Percentiles rank a stretch among this genome's conserved stretches.
phyloP scores from a whole-genome alignment of 2,329 filamentous ascomycete genomes.

The Sarocladium strictum region DNA sequence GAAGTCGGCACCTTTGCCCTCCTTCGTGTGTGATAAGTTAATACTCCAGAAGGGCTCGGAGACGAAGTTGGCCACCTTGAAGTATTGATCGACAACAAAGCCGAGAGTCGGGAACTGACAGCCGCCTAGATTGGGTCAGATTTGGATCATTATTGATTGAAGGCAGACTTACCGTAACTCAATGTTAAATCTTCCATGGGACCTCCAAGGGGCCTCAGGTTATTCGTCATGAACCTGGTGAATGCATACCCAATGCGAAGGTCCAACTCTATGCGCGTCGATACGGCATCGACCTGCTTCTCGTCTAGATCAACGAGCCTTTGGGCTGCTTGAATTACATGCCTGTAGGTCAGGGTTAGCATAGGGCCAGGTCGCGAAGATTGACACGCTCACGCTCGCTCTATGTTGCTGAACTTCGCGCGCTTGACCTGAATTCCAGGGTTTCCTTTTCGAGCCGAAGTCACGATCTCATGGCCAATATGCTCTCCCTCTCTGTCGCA shows the following conservation, averaged over 20 bases:
- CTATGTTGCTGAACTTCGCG: constrained; percentile 92
- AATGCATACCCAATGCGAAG: constrained; percentile 89
- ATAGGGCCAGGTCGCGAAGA: neutral
- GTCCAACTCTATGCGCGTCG: constrained; percentile 86
- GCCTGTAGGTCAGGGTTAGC: constrained; percentile 40
- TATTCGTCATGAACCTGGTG: constrained; percentile 79
- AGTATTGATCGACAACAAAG: constrained; percentile 94
- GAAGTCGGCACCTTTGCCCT: constrained; percentile 76
- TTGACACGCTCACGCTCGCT: constrained; percentile 69
- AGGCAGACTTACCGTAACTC: constrained; percentile 63
- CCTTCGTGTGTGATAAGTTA: constrained; percentile 71
- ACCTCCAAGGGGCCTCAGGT: constrained; percentile 65
- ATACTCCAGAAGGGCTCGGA: constrained; percentile 92
- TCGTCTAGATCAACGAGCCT: constrained; percentile 76
- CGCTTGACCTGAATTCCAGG: constrained; percentile 70
- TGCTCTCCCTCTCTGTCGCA: constrained; percentile 97
- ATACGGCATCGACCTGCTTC: constrained; percentile 78
- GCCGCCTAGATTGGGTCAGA: constrained; percentile 49
- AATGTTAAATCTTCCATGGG: constrained; percentile 60
- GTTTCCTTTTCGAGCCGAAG: constrained; percentile 72
- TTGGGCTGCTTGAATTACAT: constrained; percentile 78
- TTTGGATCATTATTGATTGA: neutral
- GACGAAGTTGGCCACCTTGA: constrained; percentile 88
- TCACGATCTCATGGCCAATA: constrained; percentile 85
- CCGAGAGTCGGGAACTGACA: constrained; percentile 96